Evolutionary conservation across 1,284 basidiomycete genomes (phyloP).

Genomic region (Marasmius tenuissimus): DNA sequence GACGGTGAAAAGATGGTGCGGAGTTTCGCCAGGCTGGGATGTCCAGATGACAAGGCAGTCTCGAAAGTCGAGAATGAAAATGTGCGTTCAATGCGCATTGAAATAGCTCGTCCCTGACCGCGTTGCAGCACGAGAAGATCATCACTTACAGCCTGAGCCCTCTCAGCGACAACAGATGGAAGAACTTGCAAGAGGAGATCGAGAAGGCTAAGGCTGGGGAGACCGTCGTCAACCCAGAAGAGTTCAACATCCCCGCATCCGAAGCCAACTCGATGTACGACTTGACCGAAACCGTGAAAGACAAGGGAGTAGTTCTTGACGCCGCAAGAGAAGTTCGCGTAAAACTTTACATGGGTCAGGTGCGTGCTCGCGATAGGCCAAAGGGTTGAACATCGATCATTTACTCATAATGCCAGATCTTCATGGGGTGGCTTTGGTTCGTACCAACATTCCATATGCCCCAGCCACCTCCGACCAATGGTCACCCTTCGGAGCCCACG

Average conservation of each 20-base stretch:
- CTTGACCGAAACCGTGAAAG: conserved; percentile 27
- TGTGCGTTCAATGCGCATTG: conserved; percentile 10
- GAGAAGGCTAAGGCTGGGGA: conserved; percentile 19
- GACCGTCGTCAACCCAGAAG: conserved; percentile 13
- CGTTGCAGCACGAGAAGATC: conserved; percentile 28
- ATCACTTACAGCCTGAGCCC: conserved; percentile 44
- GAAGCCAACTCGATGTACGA: conserved; percentile 46
- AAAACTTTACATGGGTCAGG: conserved; percentile 78
- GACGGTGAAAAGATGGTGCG: conserved; percentile 77
- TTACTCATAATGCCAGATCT: conserved; percentile 42
- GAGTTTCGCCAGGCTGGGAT: conserved; percentile 65
- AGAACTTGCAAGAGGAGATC: conserved; percentile 37
- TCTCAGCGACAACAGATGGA: conserved; percentile 44
- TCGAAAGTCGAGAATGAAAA: conserved; percentile 33
- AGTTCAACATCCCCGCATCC: conserved; percentile 30
- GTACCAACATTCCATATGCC: conserved; percentile 80
- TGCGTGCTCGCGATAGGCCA: conserved; percentile 25
- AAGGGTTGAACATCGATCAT: neutral
- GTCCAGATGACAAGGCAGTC: conserved; percentile 28
- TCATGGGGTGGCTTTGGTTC: conserved; percentile 84
- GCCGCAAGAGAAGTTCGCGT: conserved; percentile 72
- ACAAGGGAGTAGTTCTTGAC: conserved; percentile 60
- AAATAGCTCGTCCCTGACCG: neutral
- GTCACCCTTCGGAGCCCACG: conserved; percentile 15
- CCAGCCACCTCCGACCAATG: conserved; percentile 33